These are phyloP conservation scores for Lodderomyces parapsilosis DNA, from an alignment of 1,139 yeast species.

Conservation along the genomic window DNA sequence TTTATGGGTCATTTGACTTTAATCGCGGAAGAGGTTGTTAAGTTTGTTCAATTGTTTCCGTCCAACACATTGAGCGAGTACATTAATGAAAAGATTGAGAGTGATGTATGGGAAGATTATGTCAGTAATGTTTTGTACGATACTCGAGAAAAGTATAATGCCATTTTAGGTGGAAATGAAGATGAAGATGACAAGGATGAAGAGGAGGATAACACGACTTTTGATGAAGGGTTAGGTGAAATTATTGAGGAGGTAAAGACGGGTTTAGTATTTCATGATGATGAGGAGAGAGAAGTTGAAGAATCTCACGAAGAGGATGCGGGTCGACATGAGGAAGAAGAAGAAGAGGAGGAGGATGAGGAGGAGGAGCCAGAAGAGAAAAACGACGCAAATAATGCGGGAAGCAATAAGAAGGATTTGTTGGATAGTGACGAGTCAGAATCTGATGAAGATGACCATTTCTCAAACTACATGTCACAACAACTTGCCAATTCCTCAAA, in stretches of 20 bases:
- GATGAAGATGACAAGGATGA: conserved; percentile 39
- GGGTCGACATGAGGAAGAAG: conserved; percentile 17
- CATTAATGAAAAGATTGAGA: conserved; percentile 58
- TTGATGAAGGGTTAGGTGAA: conserved; percentile 51
- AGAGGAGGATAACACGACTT: conserved; percentile 36
- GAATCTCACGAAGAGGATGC: conserved; percentile 1
- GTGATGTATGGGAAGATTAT: conserved; percentile 77
- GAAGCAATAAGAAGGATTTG: conserved; percentile 12
- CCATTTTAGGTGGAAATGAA: conserved; percentile 70
- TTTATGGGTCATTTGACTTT: conserved; percentile 97
- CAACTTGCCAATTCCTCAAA: conserved; percentile 55
- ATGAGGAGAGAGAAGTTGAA: conserved; percentile 19
- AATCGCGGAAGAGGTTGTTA: conserved; percentile 96
- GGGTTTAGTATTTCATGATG: conserved; percentile 36
- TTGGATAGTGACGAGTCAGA: conserved; percentile 27
- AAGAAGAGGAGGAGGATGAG: too few species aligned
- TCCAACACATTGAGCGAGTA: conserved; percentile 58
- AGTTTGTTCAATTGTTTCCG: conserved; percentile 78
- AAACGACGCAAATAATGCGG: neutral
- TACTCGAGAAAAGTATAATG: conserved; percentile 91
- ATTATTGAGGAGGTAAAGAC: conserved; percentile 40
- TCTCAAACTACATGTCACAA: conserved; percentile 81
- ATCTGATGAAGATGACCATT: conserved; percentile 40
- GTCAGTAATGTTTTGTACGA: conserved; percentile 82
- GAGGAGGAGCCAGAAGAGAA: too few species aligned